A percentile compares a stretch with the other conserved stretches of the same genome.
phyloP scores from a whole-genome alignment of 176 grass and related monocot genomes.

The Pharus latifolius region DNA sequence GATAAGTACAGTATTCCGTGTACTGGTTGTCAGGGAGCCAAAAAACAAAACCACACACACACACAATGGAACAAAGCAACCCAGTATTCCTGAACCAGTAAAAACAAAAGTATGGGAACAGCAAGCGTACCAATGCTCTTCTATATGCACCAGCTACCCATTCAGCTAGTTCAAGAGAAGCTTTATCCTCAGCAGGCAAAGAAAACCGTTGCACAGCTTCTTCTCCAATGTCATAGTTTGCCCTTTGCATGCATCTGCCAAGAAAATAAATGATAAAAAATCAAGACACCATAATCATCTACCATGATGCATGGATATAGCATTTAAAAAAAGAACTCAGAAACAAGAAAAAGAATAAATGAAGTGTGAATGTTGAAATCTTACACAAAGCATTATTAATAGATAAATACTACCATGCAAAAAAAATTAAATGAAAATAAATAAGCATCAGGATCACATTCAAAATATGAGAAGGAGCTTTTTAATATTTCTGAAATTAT shows the following conservation, averaged over 20 bases:
- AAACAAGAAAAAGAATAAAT: neutral
- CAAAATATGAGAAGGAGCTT: too few species aligned
- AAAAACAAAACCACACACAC: neutral
- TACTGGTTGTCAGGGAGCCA: neutral
- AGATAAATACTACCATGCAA: too few species aligned
- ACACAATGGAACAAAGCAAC: neutral
- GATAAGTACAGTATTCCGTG: neutral
- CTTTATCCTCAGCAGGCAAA: constrained; percentile 85
- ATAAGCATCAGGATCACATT: too few species aligned
- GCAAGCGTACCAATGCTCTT: constrained; percentile 61
- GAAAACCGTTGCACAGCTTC: constrained; percentile 91
- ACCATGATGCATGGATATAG: neutral
- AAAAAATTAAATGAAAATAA: too few species aligned
- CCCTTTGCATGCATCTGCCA: constrained; percentile 86
- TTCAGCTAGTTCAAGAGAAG: constrained; percentile 70
- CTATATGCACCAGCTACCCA: constrained; percentile 75
- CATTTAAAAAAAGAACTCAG: too few species aligned
- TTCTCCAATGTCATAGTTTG: constrained; percentile 89
- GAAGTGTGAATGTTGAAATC: too few species aligned
- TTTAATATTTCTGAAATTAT: too few species aligned
- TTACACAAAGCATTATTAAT: too few species aligned
- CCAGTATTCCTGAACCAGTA: neutral
- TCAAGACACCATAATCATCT: constrained; percentile 10
- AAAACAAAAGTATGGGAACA: neutral
- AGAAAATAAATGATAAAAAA: constrained; percentile 20